Percentiles rank a stretch among this genome's conserved stretches.
phyloP scores from a whole-genome alignment of 2,329 filamentous ascomycete genomes.

The Penicillium sp. region DNA sequence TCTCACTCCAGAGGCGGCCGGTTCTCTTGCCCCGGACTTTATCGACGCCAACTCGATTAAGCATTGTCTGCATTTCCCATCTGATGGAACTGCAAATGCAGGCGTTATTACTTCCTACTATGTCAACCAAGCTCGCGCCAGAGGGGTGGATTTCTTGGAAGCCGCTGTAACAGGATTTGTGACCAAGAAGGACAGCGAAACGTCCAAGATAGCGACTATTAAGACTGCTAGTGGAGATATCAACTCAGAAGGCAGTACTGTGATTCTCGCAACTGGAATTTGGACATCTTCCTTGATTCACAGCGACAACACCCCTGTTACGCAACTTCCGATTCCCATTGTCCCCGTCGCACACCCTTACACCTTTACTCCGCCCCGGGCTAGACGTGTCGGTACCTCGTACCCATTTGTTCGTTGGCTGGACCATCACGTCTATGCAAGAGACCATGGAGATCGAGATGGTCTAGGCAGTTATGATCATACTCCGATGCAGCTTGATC shows the following conservation, averaged over 20 bases:
- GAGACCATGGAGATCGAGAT: constrained; percentile 35
- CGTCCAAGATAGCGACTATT: constrained; percentile 11
- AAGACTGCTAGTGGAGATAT: constrained; percentile 19
- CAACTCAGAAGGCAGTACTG: constrained; percentile 20
- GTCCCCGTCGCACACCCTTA: constrained; percentile 41
- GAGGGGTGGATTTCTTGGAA: constrained; percentile 27
- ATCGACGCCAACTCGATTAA: constrained; percentile 24
- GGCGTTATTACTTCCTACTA: constrained; percentile 27
- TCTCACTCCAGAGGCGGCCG: constrained; percentile 24
- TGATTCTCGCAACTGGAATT: constrained; percentile 34
- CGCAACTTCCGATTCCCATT: constrained; percentile 30
- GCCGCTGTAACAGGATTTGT: constrained; percentile 16
- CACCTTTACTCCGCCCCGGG: constrained; percentile 28
- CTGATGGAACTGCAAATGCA: constrained; percentile 32
- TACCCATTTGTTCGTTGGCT: constrained; percentile 39
- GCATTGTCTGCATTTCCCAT: constrained; percentile 26
- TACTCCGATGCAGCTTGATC: constrained; percentile 22
- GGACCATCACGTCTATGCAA: constrained; percentile 37
- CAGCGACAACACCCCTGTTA: not conserved
- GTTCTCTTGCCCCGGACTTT: constrained; percentile 28
- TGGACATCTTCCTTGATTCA: constrained; percentile 29
- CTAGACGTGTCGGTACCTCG: constrained; percentile 16
- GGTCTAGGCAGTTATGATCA: constrained; percentile 39
- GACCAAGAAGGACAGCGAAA: not conserved
- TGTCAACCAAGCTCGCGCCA: constrained; percentile 20